These are phyloP conservation scores for Echinosphaeria canescens DNA, from an alignment of 2,329 filamentous ascomycete genomes.

Conservation along the genomic window DNA sequence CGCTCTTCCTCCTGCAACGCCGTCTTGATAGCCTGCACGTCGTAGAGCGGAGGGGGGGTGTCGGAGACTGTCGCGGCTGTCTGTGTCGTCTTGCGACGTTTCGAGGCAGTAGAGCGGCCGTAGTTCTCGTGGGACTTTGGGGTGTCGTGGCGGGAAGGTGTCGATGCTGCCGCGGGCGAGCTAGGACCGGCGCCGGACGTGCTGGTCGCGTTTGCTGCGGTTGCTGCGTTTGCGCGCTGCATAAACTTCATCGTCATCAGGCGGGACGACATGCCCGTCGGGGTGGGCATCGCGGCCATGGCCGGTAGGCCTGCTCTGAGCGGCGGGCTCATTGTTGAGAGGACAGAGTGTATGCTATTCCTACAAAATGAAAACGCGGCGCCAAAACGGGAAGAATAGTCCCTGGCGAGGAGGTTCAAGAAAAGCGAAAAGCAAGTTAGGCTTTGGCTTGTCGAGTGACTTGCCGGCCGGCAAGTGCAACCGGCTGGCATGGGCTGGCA, in stretches of 20 bases:
- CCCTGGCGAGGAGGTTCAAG: background rate
- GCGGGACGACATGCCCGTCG: constrained; percentile 60
- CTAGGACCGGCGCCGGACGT: constrained; percentile 17
- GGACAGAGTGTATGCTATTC: too few species aligned
- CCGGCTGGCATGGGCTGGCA: too few species aligned
- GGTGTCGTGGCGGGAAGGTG: too few species aligned
- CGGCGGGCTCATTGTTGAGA: background rate
- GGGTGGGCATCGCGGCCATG: constrained; percentile 14
- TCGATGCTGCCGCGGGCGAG: constrained; percentile 17
- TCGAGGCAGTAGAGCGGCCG: constrained; percentile 30
- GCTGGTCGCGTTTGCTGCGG: constrained; percentile 12
- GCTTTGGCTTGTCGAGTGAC: too few species aligned
- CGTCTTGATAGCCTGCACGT: constrained; percentile 37
- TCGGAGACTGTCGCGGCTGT: constrained; percentile 15
- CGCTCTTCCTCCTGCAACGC: constrained; percentile 45
- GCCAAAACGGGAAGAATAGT: background rate
- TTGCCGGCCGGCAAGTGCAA: too few species aligned
- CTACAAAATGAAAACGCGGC: too few species aligned
- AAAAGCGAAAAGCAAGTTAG: background rate
- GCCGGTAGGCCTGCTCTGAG: constrained; percentile 2
- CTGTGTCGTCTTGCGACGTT: constrained; percentile 34
- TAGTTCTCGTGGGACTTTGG: constrained; percentile 13
- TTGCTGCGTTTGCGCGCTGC: constrained; percentile 60
- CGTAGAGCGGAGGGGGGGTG: constrained; percentile 22
- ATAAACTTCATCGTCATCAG: constrained; percentile 96